Base-by-base conservation (phyloP, 2,329 filamentous ascomycete species). In the Colletotrichum tropicicola region DNA sequence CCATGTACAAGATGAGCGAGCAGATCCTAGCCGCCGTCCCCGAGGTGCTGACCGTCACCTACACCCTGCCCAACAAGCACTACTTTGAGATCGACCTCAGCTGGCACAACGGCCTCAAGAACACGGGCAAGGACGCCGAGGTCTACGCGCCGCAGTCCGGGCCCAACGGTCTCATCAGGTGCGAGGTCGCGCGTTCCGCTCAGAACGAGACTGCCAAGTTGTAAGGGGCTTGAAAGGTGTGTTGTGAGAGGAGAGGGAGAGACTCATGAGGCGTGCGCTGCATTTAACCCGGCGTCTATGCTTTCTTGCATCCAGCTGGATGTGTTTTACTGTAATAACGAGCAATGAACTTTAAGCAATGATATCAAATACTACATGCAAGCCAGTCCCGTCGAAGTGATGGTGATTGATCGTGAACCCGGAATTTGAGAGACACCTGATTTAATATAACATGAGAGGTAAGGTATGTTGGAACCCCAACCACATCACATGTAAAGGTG, bases 1-100 rank as follows among this genome's bases (percentile, higher is more conserved):
- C 95, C 66, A 98, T 99, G 96, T 99, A 98, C 84, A 97, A 98
- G 84, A 99, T 99, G 95, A 90, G 88, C 72, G 91, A 95, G 78
- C 84, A 91, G 77, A 97, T 99, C 70, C 84, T 99, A 56, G 91
- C 87, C 8, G 88, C 85, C 21, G 92, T 90, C 23, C 91, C 93
- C 13, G 83, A 90, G 68, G 87, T 94, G 21, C 87, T 91, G 45
- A 84, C 85, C 21, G 92, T 96, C 43, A 87, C 91, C 72, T 98
- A 98, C 77, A 85, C 91, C 8, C 85, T 99, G 73, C 96, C 96
- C 10, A 99, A 99, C 85, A 98, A 98, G 84, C 96, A 99, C 81
- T 98, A 98, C 82, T 98, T 98, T 75, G 95, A 98, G 80, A 91
- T 98, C 78, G 95, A 98, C 75, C 82, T 99, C 74, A 95, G 92